Evolutionary conservation across 2,329 filamentous ascomycete genomes (phyloP).

Genomic region (Rutstroemia sp.): DNA sequence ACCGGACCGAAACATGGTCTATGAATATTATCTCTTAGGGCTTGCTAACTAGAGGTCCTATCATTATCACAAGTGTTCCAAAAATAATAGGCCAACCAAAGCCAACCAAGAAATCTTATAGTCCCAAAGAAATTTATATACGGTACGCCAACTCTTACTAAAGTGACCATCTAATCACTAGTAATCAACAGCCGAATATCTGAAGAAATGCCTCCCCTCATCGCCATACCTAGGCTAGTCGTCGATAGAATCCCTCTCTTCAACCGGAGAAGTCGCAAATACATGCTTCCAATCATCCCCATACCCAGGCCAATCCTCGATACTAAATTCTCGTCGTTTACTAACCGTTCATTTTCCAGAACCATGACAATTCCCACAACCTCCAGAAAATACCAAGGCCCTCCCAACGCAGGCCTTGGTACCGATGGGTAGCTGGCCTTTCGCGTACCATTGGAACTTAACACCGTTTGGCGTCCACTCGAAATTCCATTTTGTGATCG

Average conservation of each 20-base stretch:
- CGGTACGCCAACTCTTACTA: too few relatives aligned
- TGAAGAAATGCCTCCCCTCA: background rate
- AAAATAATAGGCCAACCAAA: too few relatives aligned
- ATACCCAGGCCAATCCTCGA: background rate
- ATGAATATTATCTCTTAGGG: too few relatives aligned
- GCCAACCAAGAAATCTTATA: too few relatives aligned
- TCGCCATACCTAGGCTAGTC: background rate
- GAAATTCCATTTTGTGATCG: background rate
- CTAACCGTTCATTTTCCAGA: background rate
- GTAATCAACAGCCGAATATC: background rate
- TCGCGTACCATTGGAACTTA: background rate
- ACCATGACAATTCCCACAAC: background rate
- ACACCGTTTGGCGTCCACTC: background rate
- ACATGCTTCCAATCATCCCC: background rate
- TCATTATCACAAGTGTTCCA: too few relatives aligned
- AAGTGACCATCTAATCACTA: too few relatives aligned
- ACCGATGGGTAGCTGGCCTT: background rate
- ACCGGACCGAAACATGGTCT: too few relatives aligned
- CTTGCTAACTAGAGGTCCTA: too few relatives aligned
- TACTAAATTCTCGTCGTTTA: background rate
- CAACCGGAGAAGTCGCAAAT: background rate
- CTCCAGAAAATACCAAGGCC: background rate
- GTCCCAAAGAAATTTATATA: too few relatives aligned
- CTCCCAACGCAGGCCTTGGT: background rate
- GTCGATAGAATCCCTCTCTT: background rate